A percentile compares a stretch with the other conserved stretches of the same genome.
These are phyloP conservation scores for Wickerhamiella kazuoi DNA, from an alignment of 805 yeast genomes.

Conservation along the genomic window DNA sequence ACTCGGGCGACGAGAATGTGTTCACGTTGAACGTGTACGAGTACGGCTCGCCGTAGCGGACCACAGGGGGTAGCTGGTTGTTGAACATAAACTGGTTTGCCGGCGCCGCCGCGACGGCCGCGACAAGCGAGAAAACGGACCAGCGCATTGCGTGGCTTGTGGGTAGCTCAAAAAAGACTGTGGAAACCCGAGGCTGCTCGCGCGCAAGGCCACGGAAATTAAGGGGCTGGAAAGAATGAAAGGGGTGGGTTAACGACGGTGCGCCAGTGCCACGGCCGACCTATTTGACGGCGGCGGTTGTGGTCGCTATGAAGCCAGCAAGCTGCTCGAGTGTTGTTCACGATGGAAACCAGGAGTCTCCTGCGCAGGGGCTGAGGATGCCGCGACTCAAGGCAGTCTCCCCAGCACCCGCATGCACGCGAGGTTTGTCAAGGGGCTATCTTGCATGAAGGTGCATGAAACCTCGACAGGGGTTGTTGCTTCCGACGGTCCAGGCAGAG, in stretches of 20 bases:
- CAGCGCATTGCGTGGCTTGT: too few relatives aligned
- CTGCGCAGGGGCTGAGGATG: not conserved
- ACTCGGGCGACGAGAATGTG: slow-evolving; percentile 36
- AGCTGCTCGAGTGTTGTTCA: not conserved
- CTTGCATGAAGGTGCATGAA: not conserved
- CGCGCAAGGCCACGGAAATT: too few relatives aligned
- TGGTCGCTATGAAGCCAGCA: not conserved
- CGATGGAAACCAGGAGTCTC: not conserved
- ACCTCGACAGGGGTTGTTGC: too few relatives aligned
- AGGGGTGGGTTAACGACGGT: too few relatives aligned
- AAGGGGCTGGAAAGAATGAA: too few relatives aligned
- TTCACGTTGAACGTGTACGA: slow-evolving; percentile 48
- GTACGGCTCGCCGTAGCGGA: slow-evolving; percentile 46
- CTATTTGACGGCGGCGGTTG: too few relatives aligned
- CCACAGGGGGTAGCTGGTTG: slow-evolving; percentile 77
- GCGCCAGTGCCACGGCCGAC: too few relatives aligned
- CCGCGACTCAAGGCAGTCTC: not conserved
- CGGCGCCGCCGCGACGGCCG: slow-evolving; percentile 27
- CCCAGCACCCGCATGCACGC: not conserved
- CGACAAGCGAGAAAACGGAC: slow-evolving; percentile 1
- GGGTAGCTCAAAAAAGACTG: too few relatives aligned
- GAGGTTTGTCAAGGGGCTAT: not conserved
- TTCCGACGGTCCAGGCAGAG: too few relatives aligned
- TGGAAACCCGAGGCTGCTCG: too few relatives aligned
- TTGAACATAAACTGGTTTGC: slow-evolving; percentile 57